Conservation (phyloP, 2,329 filamentous ascomycete species). For the Albifimbria verrucaria region DNA sequence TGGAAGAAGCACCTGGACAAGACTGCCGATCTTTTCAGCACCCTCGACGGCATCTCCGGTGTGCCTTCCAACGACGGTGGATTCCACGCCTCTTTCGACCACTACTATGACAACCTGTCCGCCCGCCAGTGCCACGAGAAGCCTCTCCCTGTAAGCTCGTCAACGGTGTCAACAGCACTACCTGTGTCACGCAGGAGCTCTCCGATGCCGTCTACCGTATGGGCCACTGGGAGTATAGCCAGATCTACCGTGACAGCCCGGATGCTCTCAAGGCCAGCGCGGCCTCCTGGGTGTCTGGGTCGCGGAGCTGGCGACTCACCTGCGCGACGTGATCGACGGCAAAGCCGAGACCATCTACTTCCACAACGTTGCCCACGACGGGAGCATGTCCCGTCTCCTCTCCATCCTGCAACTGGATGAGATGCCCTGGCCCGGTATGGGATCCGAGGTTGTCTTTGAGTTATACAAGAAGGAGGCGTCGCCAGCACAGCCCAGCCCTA, state of each 20-base stretch:
- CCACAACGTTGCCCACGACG: constrained; percentile 81
- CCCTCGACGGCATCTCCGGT: constrained; percentile 66
- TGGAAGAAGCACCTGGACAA: constrained; percentile 65
- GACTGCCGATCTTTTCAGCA: constrained; percentile 50
- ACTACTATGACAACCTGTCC: constrained; percentile 83
- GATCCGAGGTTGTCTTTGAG: constrained; percentile 74
- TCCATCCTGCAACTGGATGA: constrained; percentile 67
- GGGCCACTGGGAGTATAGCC: constrained; percentile 78
- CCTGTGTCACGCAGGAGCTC: constrained; percentile 60
- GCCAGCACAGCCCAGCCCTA: constrained; percentile 1
- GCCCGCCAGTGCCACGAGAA: constrained; percentile 74
- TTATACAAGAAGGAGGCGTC: constrained; percentile 48
- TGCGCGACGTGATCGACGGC: constrained; percentile 51
- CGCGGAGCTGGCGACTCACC: constrained; percentile 65
- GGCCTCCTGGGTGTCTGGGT: constrained; percentile 69
- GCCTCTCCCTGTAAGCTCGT: constrained; percentile 62
- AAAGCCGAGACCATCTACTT: constrained; percentile 48
- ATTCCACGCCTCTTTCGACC: constrained; percentile 73
- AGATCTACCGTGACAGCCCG: constrained; percentile 67
- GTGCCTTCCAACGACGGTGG: constrained; percentile 51
- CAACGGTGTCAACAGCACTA: constrained; percentile 38
- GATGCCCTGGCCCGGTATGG: constrained; percentile 88
- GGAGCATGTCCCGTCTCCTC: constrained; percentile 64
- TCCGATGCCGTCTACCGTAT: constrained; percentile 71
- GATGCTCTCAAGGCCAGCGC: constrained; percentile 60